These are phyloP conservation scores for Verticillium longisporum DNA, from an alignment of 2,329 filamentous ascomycete genomes.

Conservation along the genomic window DNA sequence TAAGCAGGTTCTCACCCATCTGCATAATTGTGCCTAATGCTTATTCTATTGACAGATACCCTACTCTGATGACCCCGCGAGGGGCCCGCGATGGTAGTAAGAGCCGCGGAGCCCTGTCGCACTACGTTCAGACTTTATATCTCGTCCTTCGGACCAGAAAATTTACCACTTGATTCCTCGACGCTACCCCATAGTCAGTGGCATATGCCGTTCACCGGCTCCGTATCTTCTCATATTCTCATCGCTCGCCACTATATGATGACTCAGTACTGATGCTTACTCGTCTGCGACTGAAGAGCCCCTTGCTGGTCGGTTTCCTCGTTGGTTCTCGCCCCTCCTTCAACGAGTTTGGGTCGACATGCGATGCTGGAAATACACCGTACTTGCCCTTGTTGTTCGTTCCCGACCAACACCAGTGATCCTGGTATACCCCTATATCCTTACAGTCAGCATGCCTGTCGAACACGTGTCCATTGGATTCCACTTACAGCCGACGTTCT, in stretches of 20 bases:
- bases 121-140: background rate
- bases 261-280: slow-evolving; percentile 1
- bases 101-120: background rate
- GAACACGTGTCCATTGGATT: background rate
- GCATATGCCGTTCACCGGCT: background rate
- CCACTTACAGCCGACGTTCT: slow-evolving; percentile 30
- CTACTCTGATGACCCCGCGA: background rate
- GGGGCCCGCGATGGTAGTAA: background rate
- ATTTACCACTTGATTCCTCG: background rate
- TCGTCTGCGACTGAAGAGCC: background rate
- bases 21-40: background rate
- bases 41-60: background rate
- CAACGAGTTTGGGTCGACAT: slow-evolving; percentile 20
- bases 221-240: no score
- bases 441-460: background rate
- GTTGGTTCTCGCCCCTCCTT: slow-evolving; percentile 1
- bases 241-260: background rate
- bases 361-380: slow-evolving; percentile 31
- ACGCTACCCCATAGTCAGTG: background rate
- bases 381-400: slow-evolving; percentile 28
- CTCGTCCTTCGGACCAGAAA: background rate
- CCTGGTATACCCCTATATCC: slow-evolving; percentile 20
- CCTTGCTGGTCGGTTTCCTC: background rate
- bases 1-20: background rate
- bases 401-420: slow-evolving; percentile 35